Percentiles rank a stretch among this genome's conserved stretches.
phyloP scores from a whole-genome alignment of 345 rosid species.

The Acer yangbiense region DNA sequence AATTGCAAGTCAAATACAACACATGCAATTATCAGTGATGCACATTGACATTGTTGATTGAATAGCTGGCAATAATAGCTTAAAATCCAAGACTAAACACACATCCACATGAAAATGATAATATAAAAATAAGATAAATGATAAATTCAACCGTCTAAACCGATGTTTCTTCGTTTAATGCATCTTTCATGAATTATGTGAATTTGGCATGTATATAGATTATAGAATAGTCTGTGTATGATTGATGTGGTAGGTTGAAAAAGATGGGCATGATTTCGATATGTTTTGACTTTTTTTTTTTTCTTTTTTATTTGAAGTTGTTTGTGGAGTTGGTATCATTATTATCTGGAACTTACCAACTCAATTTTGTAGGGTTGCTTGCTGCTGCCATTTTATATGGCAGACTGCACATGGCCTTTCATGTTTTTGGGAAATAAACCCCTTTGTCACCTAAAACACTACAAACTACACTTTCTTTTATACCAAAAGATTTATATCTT shows the following conservation, averaged over 20 bases:
- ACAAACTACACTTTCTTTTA: background rate
- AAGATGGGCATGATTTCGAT: background rate
- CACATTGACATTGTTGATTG: background rate
- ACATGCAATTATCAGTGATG: background rate
- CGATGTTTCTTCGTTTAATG: too few species aligned
- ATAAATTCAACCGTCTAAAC: too few species aligned
- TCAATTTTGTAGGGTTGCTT: background rate
- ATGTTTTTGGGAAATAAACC: too few species aligned
- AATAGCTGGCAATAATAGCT: background rate
- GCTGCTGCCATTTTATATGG: background rate
- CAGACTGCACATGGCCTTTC: background rate
- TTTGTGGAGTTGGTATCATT: conserved; percentile 13
- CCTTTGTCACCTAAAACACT: background rate
- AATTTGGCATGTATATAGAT: too few species aligned
- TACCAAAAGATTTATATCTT: background rate
- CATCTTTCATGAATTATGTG: too few species aligned
- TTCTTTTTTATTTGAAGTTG: background rate
- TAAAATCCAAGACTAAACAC: background rate
- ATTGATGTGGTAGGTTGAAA: background rate
- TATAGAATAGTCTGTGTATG: too few species aligned
- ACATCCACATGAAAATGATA: background rate
- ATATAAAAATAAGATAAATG: background rate
- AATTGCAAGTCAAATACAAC: too few species aligned
- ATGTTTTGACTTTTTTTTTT: conserved; percentile 18
- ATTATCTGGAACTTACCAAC: conserved; percentile 20